Base-by-base conservation (phyloP, 169 alveolate genomes). In the Cryptosporidium tyzzeri region DNA sequence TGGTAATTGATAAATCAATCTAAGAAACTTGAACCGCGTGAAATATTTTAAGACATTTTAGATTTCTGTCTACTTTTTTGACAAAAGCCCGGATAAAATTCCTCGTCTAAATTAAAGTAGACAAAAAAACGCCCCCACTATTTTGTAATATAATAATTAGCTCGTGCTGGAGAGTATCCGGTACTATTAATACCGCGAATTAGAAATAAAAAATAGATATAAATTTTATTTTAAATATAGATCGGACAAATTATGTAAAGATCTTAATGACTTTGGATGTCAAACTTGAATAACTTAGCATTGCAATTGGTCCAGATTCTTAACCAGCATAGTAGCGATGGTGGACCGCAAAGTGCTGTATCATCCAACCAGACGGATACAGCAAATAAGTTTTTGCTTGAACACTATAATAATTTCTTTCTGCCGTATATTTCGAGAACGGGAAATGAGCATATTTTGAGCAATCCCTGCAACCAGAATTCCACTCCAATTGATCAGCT, bases 121-220 rank as follows among this genome's bases (percentile, higher is more conserved):
- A 74, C 86, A 74, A 74, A 55, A 53, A 55, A 55, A 74, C 86
- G 86, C 71, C 86, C 86, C 70, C 71, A 74, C 71, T 53, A 33
- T 37, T 31, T 44, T 55, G 86, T 55, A 58, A 58, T 74, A 74
- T 37, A 50, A 59, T 74, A 58, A 65, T 53, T 74, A 74, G 86
- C 86, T 74, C 86, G 86, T 74, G 71, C 70, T 74, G 86, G 86
- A 74, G 86, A 74, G 86, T 74, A 74, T 74, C 86, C 86, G 86
- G 86, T 74, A 74, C 86, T 74, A 74, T 37, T 55, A 59, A 59
- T 74, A 74, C 86, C 86, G 86, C 86, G 86, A 74, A 59, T 74
- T 37, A 41, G 44, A 74, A 58, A 74, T 58, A 74, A 74, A 74
- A 74, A 74, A 74, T 74, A 74, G 86, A 74, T 74, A 74, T 58